Percentiles rank a stretch among this genome's conserved stretches.
These are phyloP conservation scores for Hypoxylon sp. DNA, from an alignment of 2,329 filamentous ascomycete genomes.

Conservation along the genomic window DNA sequence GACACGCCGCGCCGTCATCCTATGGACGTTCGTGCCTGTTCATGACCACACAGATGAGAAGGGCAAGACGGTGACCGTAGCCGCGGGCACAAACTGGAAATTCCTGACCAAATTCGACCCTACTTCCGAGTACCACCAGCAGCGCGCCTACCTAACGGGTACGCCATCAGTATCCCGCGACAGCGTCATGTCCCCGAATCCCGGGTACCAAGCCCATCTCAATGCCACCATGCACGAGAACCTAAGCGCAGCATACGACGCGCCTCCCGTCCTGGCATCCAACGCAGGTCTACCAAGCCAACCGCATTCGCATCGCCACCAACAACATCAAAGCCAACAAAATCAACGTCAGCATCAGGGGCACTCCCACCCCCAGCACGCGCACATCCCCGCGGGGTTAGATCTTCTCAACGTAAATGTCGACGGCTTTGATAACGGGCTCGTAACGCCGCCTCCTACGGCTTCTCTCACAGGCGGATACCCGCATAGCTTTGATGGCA, in stretches of 20 bases:
- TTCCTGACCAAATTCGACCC: conserved; percentile 74
- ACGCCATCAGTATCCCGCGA: conserved; percentile 59
- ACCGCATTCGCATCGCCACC: conserved; percentile 36
- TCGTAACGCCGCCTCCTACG: conserved; percentile 70
- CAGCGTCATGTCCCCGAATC: conserved; percentile 68
- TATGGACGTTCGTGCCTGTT: conserved; percentile 74
- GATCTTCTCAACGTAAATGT: conserved; percentile 56
- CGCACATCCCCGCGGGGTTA: conserved; percentile 45
- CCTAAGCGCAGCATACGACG: conserved; percentile 65
- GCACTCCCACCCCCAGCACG: conserved; percentile 28
- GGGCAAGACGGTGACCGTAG: conserved; percentile 63
- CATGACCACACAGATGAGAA: conserved; percentile 62
- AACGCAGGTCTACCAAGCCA: conserved; percentile 37
- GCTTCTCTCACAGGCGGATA: conserved; percentile 65
- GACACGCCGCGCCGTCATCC: conserved; percentile 71
- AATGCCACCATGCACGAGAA: conserved; percentile 71
- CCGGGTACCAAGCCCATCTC: conserved; percentile 66
- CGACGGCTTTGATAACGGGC: conserved; percentile 66
- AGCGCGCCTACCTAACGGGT: conserved; percentile 58
- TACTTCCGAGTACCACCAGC: conserved; percentile 71
- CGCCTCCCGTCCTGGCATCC: conserved; percentile 43
- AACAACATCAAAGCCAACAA: conserved; percentile 19
- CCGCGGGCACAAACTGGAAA: conserved; percentile 71
- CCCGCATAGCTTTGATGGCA: conserved; percentile 60
- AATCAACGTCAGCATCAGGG: neutral